Evolutionary conservation across 73 alveolate species (phyloP).

Genomic region (Strombidium stylifer): DNA sequence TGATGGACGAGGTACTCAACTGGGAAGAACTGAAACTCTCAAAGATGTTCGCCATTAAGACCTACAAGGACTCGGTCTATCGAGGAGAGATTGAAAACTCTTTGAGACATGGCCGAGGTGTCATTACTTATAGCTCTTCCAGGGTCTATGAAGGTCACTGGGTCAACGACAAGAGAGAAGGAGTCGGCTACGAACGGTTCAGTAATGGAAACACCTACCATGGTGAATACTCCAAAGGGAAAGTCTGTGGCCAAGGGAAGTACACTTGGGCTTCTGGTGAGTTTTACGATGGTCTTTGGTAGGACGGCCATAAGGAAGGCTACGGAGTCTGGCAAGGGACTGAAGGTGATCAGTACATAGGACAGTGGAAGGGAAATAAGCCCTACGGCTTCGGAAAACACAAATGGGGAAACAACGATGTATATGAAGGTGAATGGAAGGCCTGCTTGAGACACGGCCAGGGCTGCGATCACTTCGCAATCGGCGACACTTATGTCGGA

Average conservation of each 20-base stretch:
- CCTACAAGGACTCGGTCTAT: slow-evolving; percentile 16
- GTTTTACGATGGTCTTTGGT: slow-evolving; percentile 88
- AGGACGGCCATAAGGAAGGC: slow-evolving; percentile 87
- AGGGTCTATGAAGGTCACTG: slow-evolving; percentile 39
- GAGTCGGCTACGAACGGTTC: slow-evolving; percentile 19
- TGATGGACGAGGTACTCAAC: too few relatives aligned
- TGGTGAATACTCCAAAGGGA: slow-evolving; percentile 55
- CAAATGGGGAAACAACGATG: slow-evolving; percentile 53
- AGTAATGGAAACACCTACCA: slow-evolving; percentile 13
- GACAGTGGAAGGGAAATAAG: slow-evolving; percentile 55
- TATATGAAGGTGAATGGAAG: slow-evolving; percentile 60
- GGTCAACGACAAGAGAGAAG: slow-evolving; percentile 21
- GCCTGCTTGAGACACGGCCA: slow-evolving; percentile 31
- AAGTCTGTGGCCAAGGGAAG: slow-evolving; percentile 84
- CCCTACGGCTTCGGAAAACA: slow-evolving; percentile 68
- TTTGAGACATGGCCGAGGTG: slow-evolving; percentile 12
- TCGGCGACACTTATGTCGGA: slow-evolving; percentile 32
- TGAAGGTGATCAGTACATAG: slow-evolving; percentile 52
- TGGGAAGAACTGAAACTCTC: neutral
- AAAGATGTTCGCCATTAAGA: slow-evolving; percentile 7
- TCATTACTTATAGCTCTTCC: slow-evolving; percentile 2
- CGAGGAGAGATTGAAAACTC: slow-evolving; percentile 7
- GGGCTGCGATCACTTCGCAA: slow-evolving; percentile 41
- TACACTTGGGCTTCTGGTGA: slow-evolving; percentile 76
- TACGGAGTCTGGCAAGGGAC: slow-evolving; percentile 55